A percentile compares a stretch with the other conserved stretches of the same genome.
Conservation (phyloP, 148 eudicot genomes). For the Cornus kousa region DNA sequence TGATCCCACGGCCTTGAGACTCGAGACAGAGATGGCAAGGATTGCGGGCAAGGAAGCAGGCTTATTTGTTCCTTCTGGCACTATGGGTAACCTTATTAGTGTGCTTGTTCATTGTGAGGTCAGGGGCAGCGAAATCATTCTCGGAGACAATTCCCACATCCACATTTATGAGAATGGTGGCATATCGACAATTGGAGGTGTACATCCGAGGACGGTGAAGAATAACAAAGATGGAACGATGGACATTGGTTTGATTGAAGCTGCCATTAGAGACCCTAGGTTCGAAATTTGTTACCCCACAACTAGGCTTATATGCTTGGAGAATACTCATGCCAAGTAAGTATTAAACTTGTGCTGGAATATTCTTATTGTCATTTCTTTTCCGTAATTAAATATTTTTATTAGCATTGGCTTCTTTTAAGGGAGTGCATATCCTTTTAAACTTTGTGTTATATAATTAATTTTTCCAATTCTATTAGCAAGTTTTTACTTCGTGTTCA, state of each 20-base stretch:
- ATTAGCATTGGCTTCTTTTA: background rate
- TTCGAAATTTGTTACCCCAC: slow-evolving; percentile 62
- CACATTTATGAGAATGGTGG: slow-evolving; percentile 93
- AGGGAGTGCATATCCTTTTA: background rate
- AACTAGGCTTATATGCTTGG: slow-evolving; percentile 89
- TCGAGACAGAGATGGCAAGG: slow-evolving; percentile 76
- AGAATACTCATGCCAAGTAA: slow-evolving; percentile 93
- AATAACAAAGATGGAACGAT: slow-evolving; percentile 85
- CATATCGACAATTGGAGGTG: slow-evolving; percentile 89
- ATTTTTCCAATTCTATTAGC: background rate
- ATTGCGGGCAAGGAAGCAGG: slow-evolving; percentile 87
- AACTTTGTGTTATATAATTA: background rate
- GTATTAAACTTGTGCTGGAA: slow-evolving; percentile 11
- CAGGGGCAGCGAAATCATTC: slow-evolving; percentile 92
- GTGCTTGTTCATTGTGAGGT: slow-evolving; percentile 84
- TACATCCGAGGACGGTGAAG: slow-evolving; percentile 87
- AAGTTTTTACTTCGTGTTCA: background rate
- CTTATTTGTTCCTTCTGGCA: slow-evolving; percentile 93
- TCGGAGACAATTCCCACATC: slow-evolving; percentile 83
- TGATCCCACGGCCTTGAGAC: slow-evolving; percentile 81
- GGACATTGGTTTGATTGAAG: slow-evolving; percentile 73
- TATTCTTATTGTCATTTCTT: background rate
- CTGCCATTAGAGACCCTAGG: slow-evolving; percentile 68
- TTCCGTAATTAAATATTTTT: too few relatives aligned
- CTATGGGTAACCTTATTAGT: slow-evolving; percentile 93